Conservation (phyloP, 257 asterid genomes). For the Euphrasia confusa region DNA sequence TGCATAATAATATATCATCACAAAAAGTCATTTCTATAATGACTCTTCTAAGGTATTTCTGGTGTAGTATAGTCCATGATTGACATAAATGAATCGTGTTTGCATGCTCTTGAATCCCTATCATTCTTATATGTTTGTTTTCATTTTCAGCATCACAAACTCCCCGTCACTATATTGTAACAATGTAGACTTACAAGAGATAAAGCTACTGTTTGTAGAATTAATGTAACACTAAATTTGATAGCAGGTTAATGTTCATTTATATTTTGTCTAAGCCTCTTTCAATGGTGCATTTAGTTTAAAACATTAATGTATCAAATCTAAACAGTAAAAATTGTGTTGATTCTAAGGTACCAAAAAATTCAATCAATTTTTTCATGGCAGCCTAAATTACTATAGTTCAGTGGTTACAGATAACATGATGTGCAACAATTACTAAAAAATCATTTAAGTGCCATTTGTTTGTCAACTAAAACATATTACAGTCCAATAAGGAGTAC, state of each 20-base stretch:
- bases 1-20: too few species aligned
- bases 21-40: too few species aligned
- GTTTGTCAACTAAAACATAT: slow-evolving; percentile 5
- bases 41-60: too few species aligned
- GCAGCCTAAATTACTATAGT: not conserved
- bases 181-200: too few species aligned
- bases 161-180: too few species aligned
- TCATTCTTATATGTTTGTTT: too few species aligned
- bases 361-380: not conserved
- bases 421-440: slow-evolving; percentile 3
- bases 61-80: too few species aligned
- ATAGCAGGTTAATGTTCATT: slow-evolving; percentile 3
- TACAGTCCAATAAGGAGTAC: slow-evolving; percentile 8
- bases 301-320: slow-evolving; percentile 6
- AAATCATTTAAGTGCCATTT: slow-evolving; percentile 9
- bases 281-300: not conserved
- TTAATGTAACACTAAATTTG: slow-evolving; percentile 1
- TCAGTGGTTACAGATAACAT: slow-evolving; percentile 6
- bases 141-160: too few species aligned
- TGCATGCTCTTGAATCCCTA: too few species aligned
- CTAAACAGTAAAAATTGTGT: not conserved
- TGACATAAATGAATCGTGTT: too few species aligned
- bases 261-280: not conserved
- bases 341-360: slow-evolving; percentile 15
- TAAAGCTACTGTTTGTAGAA: too few species aligned